Base-by-base conservation (phyloP, 495 filamentous ascomycete genomes). In the Penicillium verhagenii region DNA sequence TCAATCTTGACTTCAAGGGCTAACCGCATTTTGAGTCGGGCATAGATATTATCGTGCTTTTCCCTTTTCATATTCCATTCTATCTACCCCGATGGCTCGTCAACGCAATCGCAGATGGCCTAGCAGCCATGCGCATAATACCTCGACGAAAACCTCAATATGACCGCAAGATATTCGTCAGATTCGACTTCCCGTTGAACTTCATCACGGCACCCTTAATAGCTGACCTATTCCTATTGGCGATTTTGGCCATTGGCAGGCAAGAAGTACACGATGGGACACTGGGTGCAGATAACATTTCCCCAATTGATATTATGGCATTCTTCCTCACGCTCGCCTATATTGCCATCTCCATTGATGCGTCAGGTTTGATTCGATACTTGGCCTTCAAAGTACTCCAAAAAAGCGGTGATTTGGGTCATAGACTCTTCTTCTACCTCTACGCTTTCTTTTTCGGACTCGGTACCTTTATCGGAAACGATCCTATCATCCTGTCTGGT, bases 311-410 rank as follows among this genome's bases (percentile, higher is more conserved):
- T 48, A 86, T 88, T 60, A 84, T 88, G 79, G 65, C 69, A 31
- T 87, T 88, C 68, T 88, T 88, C 71, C 72, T 87, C 49, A 83
- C 85, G 1, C 70, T 87, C n/a, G 84, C 85, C 3, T 88, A 88
- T 67, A 87, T 88, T 59, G 85, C 85, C 48, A 88, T 88, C 52
- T 88, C 85, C 3, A 85, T 88, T 63, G 85, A 88, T 58, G 84
- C 84, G 1, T 87, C 85, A 3, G 85, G 85, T 18, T 69, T 87
- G 7, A 86, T 88, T 58, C 63, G 83, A 39, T 88, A 73, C 47
- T 66, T 88, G 43, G 84, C 85, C 0, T 86, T 86, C 72, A 85
- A 80, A 53, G 85, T 88, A 1, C 77, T 87, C n/a, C 77, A 84
- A 59, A 79, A 74, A 63, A 83, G 78, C 26, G 84, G 85, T n/a